A percentile compares a stretch with the other conserved stretches of the same genome.
Conservation (phyloP, 352 stramenopile species). For the Halophytophthora batemanensis region DNA sequence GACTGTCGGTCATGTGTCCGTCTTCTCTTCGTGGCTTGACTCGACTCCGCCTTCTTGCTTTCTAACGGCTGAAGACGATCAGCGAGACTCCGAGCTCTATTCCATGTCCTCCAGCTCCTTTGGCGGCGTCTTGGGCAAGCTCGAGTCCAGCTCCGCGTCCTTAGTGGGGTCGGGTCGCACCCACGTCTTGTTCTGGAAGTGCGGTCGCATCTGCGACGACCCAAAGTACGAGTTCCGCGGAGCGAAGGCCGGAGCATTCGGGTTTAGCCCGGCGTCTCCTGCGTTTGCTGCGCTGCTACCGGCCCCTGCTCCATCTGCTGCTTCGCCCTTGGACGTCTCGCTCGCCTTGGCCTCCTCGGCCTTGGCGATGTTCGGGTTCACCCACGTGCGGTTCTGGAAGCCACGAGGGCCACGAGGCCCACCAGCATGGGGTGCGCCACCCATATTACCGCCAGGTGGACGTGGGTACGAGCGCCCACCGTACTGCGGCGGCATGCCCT, state of each 20-base stretch:
- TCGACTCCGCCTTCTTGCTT: no score
- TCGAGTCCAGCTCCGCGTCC: conserved; percentile 72
- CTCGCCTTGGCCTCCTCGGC: conserved; percentile 31
- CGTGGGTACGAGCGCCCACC: conserved; percentile 28
- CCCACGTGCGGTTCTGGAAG: conserved; percentile 83
- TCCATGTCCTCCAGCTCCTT: conserved; percentile 47
- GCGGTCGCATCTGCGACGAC: conserved; percentile 65
- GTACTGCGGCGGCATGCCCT: conserved; percentile 41
- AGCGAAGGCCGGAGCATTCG: conserved; percentile 33
- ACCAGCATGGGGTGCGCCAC: conserved; percentile 22
- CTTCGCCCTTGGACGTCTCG: conserved; percentile 21
- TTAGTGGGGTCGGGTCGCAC: conserved; percentile 68
- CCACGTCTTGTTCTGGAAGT: conserved; percentile 89
- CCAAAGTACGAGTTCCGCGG: conserved; percentile 68
- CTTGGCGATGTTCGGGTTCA: conserved; percentile 78
- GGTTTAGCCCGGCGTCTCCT: conserved; percentile 26
- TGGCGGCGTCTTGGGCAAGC: conserved; percentile 70
- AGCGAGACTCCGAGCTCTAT: conserved; percentile 3
- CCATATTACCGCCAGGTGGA: conserved; percentile 12
- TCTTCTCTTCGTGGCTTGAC: no score
- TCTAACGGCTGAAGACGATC: no score
- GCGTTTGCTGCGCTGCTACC: conserved; percentile 2
- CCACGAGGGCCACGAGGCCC: conserved; percentile 39
- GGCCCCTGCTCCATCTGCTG: conserved; percentile 12
- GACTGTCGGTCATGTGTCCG: conserved; percentile 14